phyloP scores from a whole-genome alignment of 1,139 yeast species.

The Saccharomyces hybrid region DNA sequence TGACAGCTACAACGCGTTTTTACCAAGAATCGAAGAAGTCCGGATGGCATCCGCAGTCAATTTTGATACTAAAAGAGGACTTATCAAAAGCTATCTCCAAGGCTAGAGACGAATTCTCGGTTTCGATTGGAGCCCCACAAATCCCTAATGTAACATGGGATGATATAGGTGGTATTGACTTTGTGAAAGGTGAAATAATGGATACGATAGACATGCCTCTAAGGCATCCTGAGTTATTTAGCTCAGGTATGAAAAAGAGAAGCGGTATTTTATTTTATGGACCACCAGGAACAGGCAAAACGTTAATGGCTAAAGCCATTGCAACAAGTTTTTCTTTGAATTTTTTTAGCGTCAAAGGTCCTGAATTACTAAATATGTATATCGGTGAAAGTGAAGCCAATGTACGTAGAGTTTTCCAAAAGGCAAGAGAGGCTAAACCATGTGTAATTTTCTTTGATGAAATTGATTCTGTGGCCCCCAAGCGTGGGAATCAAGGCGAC shows the following conservation, averaged over 20 bases:
- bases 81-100: constrained; percentile 66
- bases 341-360: constrained; percentile 93
- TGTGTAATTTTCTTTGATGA: constrained; percentile 97
- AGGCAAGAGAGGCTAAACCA: constrained; percentile 92
- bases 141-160: constrained; percentile 96
- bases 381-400: constrained; percentile 98
- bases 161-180: constrained; percentile 65
- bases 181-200: constrained; percentile 82
- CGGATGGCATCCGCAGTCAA: constrained; percentile 18
- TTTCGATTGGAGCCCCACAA: constrained; percentile 92
- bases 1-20: constrained; percentile 36
- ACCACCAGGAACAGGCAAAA: constrained; percentile 97
- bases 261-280: constrained; percentile 93
- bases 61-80: constrained; percentile 35
- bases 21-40: constrained; percentile 31
- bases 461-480: constrained; percentile 94
- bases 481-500: constrained; percentile 96
- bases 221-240: constrained; percentile 83
- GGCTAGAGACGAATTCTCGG: constrained; percentile 83
- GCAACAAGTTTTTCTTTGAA: constrained; percentile 91
- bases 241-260: constrained; percentile 82
- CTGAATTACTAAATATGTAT: constrained; percentile 90
- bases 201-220: constrained; percentile 95
- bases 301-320: constrained; percentile 88
- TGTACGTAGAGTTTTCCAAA: constrained; percentile 86